A percentile compares a stretch with the other conserved stretches of the same genome.
phyloP scores from a whole-genome alignment of 2,329 filamentous ascomycete genomes.

The Scedosporium boydii region DNA sequence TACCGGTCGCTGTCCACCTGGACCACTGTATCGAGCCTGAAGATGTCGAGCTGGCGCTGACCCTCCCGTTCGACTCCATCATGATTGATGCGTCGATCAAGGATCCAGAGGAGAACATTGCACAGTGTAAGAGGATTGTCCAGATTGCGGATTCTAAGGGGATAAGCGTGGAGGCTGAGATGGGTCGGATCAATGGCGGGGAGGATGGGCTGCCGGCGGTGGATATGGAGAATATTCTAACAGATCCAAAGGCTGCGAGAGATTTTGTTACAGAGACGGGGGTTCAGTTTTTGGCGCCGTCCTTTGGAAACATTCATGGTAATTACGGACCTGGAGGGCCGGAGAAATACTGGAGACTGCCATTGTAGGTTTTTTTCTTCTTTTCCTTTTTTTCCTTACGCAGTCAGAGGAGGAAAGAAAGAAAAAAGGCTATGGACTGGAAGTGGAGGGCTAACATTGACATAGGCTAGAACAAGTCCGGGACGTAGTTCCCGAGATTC shows the following conservation, averaged over 20 bases:
- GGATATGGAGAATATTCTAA: not conserved
- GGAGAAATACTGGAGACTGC: not conserved
- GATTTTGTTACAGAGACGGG: constrained; percentile 4
- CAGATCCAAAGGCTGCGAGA: not conserved
- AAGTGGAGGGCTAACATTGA: not conserved
- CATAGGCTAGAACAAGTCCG: not conserved
- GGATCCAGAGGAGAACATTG: constrained; percentile 52
- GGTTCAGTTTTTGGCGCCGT: constrained; percentile 4
- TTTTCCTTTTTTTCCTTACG: too few species aligned
- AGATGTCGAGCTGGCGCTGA: constrained; percentile 17
- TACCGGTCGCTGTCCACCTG: constrained; percentile 46
- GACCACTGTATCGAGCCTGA: constrained; percentile 41
- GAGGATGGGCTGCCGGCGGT: not conserved
- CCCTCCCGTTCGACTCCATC: constrained; percentile 47
- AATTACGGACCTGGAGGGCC: not conserved
- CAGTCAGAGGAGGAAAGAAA: not conserved
- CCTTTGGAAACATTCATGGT: constrained; percentile 3
- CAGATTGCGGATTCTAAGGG: constrained; percentile 47
- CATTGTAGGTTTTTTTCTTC: not conserved
- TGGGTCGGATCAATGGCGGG: constrained; percentile 25
- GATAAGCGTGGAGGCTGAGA: constrained; percentile 56
- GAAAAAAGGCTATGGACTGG: not conserved
- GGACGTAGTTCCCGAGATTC: not conserved
- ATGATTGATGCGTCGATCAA: constrained; percentile 61
- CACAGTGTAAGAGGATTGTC: constrained; percentile 46